Evolutionary conservation across 441 rosid genomes (phyloP), one percentile per base, ranked within the genome.

Genomic region (Pelargonium myrrhifolium): DNA sequence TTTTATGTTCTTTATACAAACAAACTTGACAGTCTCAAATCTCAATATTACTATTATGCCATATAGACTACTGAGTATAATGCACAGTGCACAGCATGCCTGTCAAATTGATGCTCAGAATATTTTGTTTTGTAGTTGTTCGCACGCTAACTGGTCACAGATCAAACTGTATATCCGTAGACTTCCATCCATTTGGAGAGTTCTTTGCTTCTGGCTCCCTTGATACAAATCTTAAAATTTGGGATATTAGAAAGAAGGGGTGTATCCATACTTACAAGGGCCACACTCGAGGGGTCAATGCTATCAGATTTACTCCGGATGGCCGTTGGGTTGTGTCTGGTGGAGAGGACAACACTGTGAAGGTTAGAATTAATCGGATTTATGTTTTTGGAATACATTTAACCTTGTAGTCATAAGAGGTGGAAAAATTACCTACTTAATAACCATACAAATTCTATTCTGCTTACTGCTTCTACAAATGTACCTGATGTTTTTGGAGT

Each of bases 311-410:
- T 74, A 90, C 98, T 62, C 99, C 97, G 39, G 97, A 95, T 80
- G 99, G 99, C 64, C 97, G 98, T 45, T 95, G 99, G 99, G 86
- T 95, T 81, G 98, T 95, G 39, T 92, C 99, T 24, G 97, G 99
- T 65, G 99, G 99, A 67, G 96, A 95, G 78, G 99, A 95, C 86
- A 87, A 92, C 71, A 80, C 89, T 53, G 93, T 95, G 31, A 95
- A 95, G 97, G 99, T 90, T 76, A 64, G 76, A 47, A 47, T 75
- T 67, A 12, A 31, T 72, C 72, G 75, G 64, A 61, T 68, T 0
- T 71, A 58, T 53, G 60, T 7, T 21, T n/a, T 15, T 3, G 6
- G 22, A 53, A 18, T 53, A 53, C 21, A 53, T 17, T 18, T 22
- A 53, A 17, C 60, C 3, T 53, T 53, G 60, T 31, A 53, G 24